These are phyloP conservation scores for Dictyostelium purpureum DNA, from an alignment of 78 protist genomes.

Conservation along the genomic window DNA sequence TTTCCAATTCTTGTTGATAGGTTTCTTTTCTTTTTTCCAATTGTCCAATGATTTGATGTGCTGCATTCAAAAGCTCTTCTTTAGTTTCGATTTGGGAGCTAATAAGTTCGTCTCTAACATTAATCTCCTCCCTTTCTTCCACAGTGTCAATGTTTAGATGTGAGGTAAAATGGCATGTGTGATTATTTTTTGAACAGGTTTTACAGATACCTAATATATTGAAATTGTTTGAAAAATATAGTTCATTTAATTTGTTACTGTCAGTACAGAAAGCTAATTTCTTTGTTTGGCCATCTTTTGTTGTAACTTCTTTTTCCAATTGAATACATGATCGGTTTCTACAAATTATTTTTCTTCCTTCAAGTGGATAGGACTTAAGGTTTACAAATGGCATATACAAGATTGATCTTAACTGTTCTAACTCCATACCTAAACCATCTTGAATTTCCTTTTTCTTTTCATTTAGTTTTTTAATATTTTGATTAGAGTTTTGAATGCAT, in stretches of 20 bases:
- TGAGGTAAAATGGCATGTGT: neutral
- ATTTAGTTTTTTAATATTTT: neutral
- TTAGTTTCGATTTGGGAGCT: neutral
- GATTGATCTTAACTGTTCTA: neutral
- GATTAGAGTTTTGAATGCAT: neutral
- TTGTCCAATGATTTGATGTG: neutral
- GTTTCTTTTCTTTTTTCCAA: neutral
- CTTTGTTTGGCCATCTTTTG: neutral
- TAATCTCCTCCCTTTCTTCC: neutral
- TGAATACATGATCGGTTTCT: neutral
- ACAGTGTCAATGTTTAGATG: neutral
- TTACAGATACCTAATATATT: neutral
- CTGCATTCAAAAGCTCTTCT: neutral
- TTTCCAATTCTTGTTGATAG: neutral
- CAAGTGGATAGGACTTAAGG: neutral
- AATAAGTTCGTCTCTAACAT: neutral
- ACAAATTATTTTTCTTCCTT: neutral
- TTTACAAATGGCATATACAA: neutral
- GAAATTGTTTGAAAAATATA: neutral
- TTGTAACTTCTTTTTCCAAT: neutral
- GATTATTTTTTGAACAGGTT: neutral
- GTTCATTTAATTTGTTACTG: no score
- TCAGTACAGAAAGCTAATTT: neutral
- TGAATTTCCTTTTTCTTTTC: neutral
- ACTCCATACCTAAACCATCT: neutral